Percentiles rank a stretch among this genome's conserved stretches.
phyloP scores from a whole-genome alignment of 805 yeast species.

The Wickerhamiella allomyrinae region DNA sequence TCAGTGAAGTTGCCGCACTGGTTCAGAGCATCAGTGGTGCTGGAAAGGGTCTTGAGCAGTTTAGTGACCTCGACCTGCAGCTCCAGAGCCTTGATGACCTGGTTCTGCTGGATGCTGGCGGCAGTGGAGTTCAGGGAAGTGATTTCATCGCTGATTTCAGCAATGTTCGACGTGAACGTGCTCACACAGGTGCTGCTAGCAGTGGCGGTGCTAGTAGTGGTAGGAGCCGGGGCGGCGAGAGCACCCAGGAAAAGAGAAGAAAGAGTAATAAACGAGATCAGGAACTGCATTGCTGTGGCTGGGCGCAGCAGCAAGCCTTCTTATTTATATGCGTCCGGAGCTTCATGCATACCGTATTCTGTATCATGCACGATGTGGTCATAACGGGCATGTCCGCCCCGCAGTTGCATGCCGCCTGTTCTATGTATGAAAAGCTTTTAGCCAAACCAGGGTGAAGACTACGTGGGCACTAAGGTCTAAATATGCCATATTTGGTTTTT shows the following conservation, averaged over 20 bases:
- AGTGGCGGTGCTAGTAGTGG: not conserved
- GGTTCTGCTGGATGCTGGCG: conserved; percentile 1
- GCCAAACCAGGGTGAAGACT: too few relatives aligned
- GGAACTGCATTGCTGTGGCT: not conserved
- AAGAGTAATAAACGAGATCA: not conserved
- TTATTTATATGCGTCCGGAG: too few relatives aligned
- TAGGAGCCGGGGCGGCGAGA: not conserved
- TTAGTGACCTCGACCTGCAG: not conserved
- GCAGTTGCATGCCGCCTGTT: too few relatives aligned
- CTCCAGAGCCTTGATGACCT: not conserved
- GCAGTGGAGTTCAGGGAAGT: not conserved
- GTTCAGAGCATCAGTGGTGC: not conserved
- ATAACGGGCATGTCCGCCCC: not conserved
- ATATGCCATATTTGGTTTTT: too few relatives aligned
- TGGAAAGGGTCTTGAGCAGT: not conserved
- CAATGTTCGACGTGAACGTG: not conserved
- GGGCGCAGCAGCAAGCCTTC: too few relatives aligned
- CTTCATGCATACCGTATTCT: not conserved
- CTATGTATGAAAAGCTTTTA: too few relatives aligned
- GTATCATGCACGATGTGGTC: not conserved
- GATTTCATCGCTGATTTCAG: not conserved
- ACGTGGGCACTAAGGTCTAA: too few relatives aligned
- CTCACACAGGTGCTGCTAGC: not conserved
- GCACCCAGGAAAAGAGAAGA: not conserved
- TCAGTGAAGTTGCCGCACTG: not conserved